Base-by-base conservation (phyloP, 345 rosid genomes). In the Durio zibethinus region DNA sequence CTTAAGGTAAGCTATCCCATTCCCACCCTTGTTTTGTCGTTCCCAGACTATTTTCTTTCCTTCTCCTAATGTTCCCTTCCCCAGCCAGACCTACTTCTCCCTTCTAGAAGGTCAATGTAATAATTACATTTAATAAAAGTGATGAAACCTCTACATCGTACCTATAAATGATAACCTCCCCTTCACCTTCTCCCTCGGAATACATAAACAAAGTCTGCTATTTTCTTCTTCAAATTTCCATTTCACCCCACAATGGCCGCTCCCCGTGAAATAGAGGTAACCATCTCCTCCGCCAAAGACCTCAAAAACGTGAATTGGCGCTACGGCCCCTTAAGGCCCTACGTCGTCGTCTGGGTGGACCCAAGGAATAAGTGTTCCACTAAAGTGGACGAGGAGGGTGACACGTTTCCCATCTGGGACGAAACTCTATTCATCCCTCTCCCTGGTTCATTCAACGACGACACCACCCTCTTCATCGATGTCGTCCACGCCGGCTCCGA, bases 221-320 rank as follows among this genome's bases (percentile, higher is more conserved):
- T n/a, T 1, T 12, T 54, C 10, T 36, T 38, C 16, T 23, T 5
- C 5, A 23, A 4, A 20, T 36, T 35, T 71, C 21, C 35, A 35
- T 53, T 14, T 35, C 15, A 23, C 5, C 16, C 53, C 21, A 2
- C 12, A 15, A 71, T 74, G 69, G 77, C 77, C 36, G 82, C 78
- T 0, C 85, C 75, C 10, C 73, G 76, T 82, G 93, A 91, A 77
- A 75, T 90, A 2, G 89, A 91, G 47, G 81, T 92, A 10, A 89
- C 85, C 9, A 23, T 92, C 72, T 68, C 89, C 47, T 87, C 94
- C 4, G 97, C 97, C 53, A 89, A 82, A 62, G 89, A 92, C 61
- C 84, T 91, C 54, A 94, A 94, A 70, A 94, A 94, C 83, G 94
- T 94, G 27, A 94, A 92, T 81, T 91, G 98, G 98, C 97, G 97